Percentiles rank a stretch among this genome's conserved stretches.
Conservation (phyloP, 495 filamentous ascomycete species). For the Hypoxylon fuscum region DNA sequence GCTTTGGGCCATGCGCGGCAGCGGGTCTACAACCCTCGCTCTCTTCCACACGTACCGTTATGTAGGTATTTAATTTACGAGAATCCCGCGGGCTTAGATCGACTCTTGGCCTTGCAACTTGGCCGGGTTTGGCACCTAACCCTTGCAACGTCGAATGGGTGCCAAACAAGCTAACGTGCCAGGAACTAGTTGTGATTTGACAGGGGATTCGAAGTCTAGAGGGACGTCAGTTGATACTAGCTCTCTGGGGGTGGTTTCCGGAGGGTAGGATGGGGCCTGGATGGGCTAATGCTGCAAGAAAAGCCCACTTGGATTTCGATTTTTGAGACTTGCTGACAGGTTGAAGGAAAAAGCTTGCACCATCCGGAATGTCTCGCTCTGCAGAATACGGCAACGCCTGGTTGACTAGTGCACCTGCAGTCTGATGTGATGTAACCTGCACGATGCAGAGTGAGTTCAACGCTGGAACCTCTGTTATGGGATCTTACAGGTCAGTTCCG, state of each 20-base stretch:
- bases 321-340: slow-evolving; percentile 31
- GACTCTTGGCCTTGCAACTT: slow-evolving; percentile 42
- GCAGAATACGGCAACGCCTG: slow-evolving; percentile 31
- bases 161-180: slow-evolving; percentile 42
- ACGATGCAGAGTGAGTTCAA: slow-evolving; percentile 33
- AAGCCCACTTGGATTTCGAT: slow-evolving; percentile 27
- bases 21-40: slow-evolving; percentile 42
- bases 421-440: slow-evolving; percentile 40
- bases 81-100: slow-evolving; percentile 43
- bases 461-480: slow-evolving; percentile 32
- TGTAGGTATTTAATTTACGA: slow-evolving; percentile 41
- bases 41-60: slow-evolving; percentile 40
- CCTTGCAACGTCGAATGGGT: slow-evolving; percentile 39
- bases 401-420: slow-evolving; percentile 12
- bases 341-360: slow-evolving; percentile 19
- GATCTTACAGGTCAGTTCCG: slow-evolving; percentile 40
- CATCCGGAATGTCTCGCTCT: slow-evolving; percentile 33
- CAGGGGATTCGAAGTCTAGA: slow-evolving; percentile 19
- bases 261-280: slow-evolving; percentile 27
- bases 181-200: slow-evolving; percentile 40
- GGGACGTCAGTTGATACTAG: slow-evolving; percentile 33
- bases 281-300: slow-evolving; percentile 27
- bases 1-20: slow-evolving; percentile 46
- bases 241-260: slow-evolving; percentile 32
- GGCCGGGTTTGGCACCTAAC: slow-evolving; percentile 39